These are phyloP conservation scores for Heliamphora exappendiculata DNA, from an alignment of 148 eudicot species.

Conservation along the genomic window DNA sequence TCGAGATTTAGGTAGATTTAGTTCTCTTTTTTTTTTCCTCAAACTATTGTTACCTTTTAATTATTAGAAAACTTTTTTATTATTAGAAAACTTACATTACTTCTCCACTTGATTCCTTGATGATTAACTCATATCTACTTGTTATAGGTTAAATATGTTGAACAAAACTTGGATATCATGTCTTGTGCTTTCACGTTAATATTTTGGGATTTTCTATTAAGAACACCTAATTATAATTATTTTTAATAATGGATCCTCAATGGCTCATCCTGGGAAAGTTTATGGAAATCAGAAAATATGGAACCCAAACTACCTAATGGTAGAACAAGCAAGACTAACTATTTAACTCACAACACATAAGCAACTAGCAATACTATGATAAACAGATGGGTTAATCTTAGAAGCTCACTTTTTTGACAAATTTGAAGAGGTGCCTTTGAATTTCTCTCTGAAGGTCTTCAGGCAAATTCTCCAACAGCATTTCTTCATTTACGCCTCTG, in stretches of 20 bases:
- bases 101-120: no score
- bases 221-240: background rate
- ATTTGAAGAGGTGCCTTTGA: conserved; percentile 57
- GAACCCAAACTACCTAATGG: background rate
- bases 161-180: no score
- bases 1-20: no score
- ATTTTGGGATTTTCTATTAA: no score
- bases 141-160: no score
- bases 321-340: background rate
- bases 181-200: no score
- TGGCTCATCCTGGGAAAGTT: background rate
- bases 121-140: no score
- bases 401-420: conserved; percentile 44
- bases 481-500: conserved; percentile 71
- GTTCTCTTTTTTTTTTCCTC: no score
- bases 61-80: no score
- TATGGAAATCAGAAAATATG: background rate
- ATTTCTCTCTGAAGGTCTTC: conserved; percentile 85
- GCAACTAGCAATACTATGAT: background rate
- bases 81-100: no score
- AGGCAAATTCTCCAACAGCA: conserved; percentile 65
- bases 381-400: background rate
- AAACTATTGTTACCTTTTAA: no score
- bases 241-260: background rate
- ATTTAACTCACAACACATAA: background rate